phyloP scores from a whole-genome alignment of 148 eudicot species.

The Chenopodium formosanum region DNA sequence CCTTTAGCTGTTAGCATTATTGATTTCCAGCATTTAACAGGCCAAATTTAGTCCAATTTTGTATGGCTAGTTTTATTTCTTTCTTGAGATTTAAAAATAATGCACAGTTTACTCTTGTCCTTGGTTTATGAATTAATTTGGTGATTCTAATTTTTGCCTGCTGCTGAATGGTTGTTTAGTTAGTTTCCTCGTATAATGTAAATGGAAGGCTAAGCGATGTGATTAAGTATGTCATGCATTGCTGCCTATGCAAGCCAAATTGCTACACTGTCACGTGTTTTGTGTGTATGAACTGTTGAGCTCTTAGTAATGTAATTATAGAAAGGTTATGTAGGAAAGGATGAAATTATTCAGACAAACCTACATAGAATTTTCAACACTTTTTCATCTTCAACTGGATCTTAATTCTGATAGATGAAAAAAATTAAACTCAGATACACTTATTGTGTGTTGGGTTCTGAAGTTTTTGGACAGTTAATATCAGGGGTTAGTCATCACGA shows the following conservation, averaged over 20 bases:
- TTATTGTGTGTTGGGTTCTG: too few relatives aligned
- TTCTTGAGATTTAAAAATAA: neutral
- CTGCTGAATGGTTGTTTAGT: neutral
- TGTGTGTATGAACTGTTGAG: neutral
- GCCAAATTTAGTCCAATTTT: neutral
- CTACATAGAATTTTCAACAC: neutral
- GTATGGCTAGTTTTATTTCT: neutral
- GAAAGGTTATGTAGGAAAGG: conserved; percentile 4
- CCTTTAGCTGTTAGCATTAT: neutral
- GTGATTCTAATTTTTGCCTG: neutral
- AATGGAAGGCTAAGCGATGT: neutral
- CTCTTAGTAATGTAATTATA: neutral
- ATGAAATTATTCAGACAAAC: neutral
- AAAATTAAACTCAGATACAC: too few relatives aligned
- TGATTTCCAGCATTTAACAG: neutral
- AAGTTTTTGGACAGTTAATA: too few relatives aligned
- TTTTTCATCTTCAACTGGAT: neutral
- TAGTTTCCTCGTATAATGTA: neutral
- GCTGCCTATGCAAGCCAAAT: neutral
- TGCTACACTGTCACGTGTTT: neutral
- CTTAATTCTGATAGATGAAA: too few relatives aligned
- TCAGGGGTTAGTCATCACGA: neutral
- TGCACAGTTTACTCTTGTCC: neutral
- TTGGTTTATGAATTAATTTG: neutral
- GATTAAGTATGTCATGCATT: neutral